These are phyloP conservation scores for Pestalotiopsis sp. DNA, from an alignment of 2,329 filamentous ascomycete genomes.

Conservation along the genomic window DNA sequence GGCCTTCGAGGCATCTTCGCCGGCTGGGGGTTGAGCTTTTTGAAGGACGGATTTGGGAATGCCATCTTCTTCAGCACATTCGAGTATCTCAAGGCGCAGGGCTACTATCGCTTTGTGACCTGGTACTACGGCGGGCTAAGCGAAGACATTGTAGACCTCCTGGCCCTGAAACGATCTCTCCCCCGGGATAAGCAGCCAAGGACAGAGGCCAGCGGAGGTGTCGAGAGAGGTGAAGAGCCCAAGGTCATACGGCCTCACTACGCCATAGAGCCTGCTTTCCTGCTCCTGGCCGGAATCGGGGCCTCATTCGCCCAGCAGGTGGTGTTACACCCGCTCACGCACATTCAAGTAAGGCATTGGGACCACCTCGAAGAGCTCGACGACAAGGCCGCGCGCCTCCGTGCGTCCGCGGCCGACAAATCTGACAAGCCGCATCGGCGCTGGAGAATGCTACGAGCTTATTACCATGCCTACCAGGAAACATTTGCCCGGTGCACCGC, in stretches of 20 bases:
- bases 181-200: slow-evolving; percentile 5
- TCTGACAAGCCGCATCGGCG: slow-evolving; percentile 34
- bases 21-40: slow-evolving; percentile 67
- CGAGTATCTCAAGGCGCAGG: slow-evolving; percentile 74
- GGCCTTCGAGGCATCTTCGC: slow-evolving; percentile 72
- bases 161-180: slow-evolving; percentile 46
- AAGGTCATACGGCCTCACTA: slow-evolving; percentile 71
- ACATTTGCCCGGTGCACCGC: slow-evolving; percentile 61
- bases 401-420: slow-evolving; percentile 29
- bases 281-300: slow-evolving; percentile 67
- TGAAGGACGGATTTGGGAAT: slow-evolving; percentile 69
- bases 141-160: slow-evolving; percentile 49
- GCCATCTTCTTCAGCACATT: slow-evolving; percentile 75
- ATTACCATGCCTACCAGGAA: slow-evolving; percentile 70
- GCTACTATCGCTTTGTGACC: slow-evolving; percentile 69
- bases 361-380: slow-evolving; percentile 73
- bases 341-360: slow-evolving; percentile 73
- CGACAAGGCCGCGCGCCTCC: slow-evolving; percentile 52
- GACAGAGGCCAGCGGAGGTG: slow-evolving; percentile 21
- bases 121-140: slow-evolving; percentile 66
- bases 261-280: slow-evolving; percentile 70
- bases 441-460: slow-evolving; percentile 61
- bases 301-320: slow-evolving; percentile 69
- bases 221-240: slow-evolving; percentile 26
- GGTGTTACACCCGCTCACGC: slow-evolving; percentile 69